phyloP scores from a whole-genome alignment of 192 early-diverging fungal genomes.

The Coemansia sp. region DNA sequence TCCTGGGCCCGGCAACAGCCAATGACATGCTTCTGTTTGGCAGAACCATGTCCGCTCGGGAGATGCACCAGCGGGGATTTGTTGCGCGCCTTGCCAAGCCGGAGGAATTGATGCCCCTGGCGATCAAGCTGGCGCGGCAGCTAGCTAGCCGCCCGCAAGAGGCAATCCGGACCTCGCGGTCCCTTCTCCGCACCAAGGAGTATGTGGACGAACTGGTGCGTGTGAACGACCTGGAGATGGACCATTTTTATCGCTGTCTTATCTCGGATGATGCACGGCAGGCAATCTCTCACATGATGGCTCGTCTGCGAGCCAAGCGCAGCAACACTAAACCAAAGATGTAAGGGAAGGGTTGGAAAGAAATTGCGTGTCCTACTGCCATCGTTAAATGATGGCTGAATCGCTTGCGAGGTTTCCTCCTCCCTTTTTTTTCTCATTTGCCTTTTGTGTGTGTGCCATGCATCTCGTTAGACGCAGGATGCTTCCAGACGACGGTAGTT shows the following conservation, averaged over 20 bases:
- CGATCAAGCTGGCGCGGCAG: slow-evolving; percentile 47
- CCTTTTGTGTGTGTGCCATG: too few species aligned
- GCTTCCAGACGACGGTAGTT: too few species aligned
- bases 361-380: too few species aligned
- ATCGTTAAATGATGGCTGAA: too few species aligned
- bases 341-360: too few species aligned
- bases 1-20: slow-evolving; percentile 57
- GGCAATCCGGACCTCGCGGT: slow-evolving; percentile 55
- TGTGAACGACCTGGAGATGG: slow-evolving; percentile 55
- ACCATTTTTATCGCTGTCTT: slow-evolving; percentile 51
- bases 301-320: slow-evolving; percentile 12
- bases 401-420: too few species aligned
- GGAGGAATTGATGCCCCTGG: slow-evolving; percentile 49
- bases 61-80: slow-evolving; percentile 56
- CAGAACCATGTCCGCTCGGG: slow-evolving; percentile 48
- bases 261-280: slow-evolving; percentile 50
- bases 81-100: slow-evolving; percentile 49
- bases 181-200: slow-evolving; percentile 48
- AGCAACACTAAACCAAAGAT: slow-evolving; percentile 7
- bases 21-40: slow-evolving; percentile 68
- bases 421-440: too few species aligned
- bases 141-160: slow-evolving; percentile 51
- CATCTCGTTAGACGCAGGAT: too few species aligned
- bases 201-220: slow-evolving; percentile 42
- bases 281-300: slow-evolving; percentile 50